Evolutionary conservation across 352 stramenopile genomes (phyloP).

Genomic region (Pythium insidiosum): DNA sequence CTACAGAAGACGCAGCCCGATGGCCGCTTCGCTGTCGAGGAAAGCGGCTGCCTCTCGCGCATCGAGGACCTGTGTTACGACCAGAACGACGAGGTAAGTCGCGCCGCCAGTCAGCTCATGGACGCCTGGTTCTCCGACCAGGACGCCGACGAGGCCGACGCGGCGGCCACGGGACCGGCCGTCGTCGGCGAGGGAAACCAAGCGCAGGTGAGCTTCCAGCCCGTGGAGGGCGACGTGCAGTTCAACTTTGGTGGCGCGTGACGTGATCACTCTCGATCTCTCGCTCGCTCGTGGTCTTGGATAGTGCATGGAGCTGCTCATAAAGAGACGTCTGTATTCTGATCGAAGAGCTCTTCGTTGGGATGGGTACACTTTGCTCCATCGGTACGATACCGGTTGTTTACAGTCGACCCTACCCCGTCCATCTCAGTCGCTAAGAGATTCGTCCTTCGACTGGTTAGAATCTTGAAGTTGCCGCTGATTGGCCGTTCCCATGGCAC

Average conservation of each 20-base stretch:
- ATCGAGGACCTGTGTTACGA: constrained; percentile 83
- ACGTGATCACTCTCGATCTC: no score
- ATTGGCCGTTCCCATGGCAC: no score
- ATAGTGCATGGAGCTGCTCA: no score
- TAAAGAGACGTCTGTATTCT: no score
- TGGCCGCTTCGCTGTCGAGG: constrained; percentile 60
- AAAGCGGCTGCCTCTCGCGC: constrained; percentile 66
- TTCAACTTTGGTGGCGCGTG: constrained; percentile 60
- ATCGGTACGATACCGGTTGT: no score
- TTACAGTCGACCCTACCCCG: no score
- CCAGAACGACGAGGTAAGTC: constrained; percentile 72
- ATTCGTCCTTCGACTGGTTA: no score
- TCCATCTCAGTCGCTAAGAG: no score
- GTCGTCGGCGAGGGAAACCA: constrained; percentile 31
- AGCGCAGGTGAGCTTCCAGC: constrained; percentile 59
- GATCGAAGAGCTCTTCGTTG: no score
- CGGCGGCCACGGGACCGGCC: constrained; percentile 27
- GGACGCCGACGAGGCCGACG: constrained; percentile 30
- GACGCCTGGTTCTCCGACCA: constrained; percentile 70
- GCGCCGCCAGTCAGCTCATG: constrained; percentile 64
- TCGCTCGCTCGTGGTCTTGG: no score
- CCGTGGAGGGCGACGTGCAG: constrained; percentile 47
- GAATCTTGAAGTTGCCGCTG: no score
- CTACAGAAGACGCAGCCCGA: constrained; percentile 56
- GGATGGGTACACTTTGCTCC: no score